Evolutionary conservation across 2,329 filamentous ascomycete genomes (phyloP).

Genomic region (Trichoderma lentiforme): DNA sequence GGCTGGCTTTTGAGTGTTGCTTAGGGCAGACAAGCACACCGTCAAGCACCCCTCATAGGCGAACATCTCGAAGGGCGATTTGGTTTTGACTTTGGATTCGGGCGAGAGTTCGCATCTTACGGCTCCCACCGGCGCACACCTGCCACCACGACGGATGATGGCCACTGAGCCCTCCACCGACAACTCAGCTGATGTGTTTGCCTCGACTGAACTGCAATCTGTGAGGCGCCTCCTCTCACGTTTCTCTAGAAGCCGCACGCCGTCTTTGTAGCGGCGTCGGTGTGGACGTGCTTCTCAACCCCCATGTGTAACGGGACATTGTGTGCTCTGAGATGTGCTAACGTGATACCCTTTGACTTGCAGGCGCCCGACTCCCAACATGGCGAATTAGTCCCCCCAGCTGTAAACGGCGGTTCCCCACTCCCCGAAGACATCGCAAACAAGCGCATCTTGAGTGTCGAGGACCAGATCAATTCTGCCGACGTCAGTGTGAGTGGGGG

Average conservation of each 20-base stretch:
- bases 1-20: background rate
- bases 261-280: conserved; percentile 8
- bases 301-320: conserved; percentile 8
- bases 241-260: background rate
- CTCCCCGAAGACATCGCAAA: conserved; percentile 52
- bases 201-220: conserved; percentile 44
- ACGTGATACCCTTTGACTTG: conserved; percentile 20
- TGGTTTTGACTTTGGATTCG: background rate
- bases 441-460: conserved; percentile 55
- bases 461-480: conserved; percentile 58
- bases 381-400: conserved; percentile 44
- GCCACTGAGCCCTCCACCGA: conserved; percentile 58
- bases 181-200: conserved; percentile 53
- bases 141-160: conserved; percentile 56
- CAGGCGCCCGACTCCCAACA: conserved; percentile 42
- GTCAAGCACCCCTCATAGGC: background rate
- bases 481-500: conserved; percentile 69
- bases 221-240: conserved; percentile 31
- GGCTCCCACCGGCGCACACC: conserved; percentile 32
- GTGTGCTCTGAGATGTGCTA: conserved; percentile 24
- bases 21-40: background rate
- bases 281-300: conserved; percentile 7
- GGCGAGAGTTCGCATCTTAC: conserved; percentile 28
- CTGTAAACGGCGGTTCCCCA: conserved; percentile 48
- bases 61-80: background rate